These are phyloP conservation scores for Ampelocalamus luodianensis DNA, from an alignment of 176 grass and related monocot genomes.

Conservation along the genomic window DNA sequence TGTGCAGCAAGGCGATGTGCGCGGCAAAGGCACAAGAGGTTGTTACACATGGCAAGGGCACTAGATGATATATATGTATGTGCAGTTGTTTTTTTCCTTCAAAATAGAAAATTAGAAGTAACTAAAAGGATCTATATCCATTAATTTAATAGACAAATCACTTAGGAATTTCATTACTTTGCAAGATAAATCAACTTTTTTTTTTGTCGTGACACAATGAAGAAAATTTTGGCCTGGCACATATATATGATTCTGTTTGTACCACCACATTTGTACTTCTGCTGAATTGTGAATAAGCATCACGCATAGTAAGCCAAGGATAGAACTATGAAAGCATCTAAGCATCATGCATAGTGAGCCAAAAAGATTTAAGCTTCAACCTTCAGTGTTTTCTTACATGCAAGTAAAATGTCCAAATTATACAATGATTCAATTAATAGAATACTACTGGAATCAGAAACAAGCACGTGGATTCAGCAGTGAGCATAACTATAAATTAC, in stretches of 20 bases:
- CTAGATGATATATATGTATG: neutral
- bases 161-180: neutral
- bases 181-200: neutral
- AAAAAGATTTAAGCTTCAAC: slow-evolving; percentile 2
- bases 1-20: neutral
- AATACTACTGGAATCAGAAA: slow-evolving; percentile 12
- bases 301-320: neutral
- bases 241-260: neutral
- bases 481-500: slow-evolving; percentile 51
- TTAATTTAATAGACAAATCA: neutral
- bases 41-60: neutral
- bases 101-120: neutral
- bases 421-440: neutral
- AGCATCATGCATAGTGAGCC: neutral
- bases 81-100: neutral
- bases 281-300: neutral
- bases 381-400: slow-evolving; percentile 8
- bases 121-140: neutral
- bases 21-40: neutral
- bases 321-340: neutral
- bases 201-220: neutral
- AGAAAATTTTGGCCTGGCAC: neutral
- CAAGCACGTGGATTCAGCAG: slow-evolving; percentile 11
- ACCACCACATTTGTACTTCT: neutral
- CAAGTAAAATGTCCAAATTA: slow-evolving; percentile 11